Base-by-base conservation (phyloP, 768 basidiomycete species). In the Lactarius pseudohatsudake region DNA sequence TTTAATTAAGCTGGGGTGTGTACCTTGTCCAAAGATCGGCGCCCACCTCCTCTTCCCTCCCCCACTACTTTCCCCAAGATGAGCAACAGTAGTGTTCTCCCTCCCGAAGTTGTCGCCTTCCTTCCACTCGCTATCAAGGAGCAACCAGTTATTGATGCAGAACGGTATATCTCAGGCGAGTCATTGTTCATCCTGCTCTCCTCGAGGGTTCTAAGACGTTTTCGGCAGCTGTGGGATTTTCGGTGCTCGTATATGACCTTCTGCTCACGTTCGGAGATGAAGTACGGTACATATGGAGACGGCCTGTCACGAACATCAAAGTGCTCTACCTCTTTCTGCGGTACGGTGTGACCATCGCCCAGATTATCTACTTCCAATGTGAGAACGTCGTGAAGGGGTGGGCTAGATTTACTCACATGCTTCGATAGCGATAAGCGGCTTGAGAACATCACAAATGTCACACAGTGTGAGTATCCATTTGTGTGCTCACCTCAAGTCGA, bases 221-320 rank as follows among this genome's bases (percentile, higher is more conserved):
- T 47, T 8, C 15, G 13, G 20, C 59, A 80, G 79, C 73, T 22
- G 75, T 70, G 18, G 78, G 76, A 28, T 64, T 79, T 36, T 60
- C 72, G 6, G 69, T 80, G n/a, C 69, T 81, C 4, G 32, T 79
- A 2, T 82, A 81, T 66, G 80, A 83, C 67, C 78, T 82, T 59
- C n/a, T 78, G 16, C 69, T 82, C 32, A 77, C 79, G 6, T 73
- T 81, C 30, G 67, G 68, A 7, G 79, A 81, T 40, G 82, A 83
- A 68, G 74, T 82, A 15, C 64, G 72, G 41, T 75, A 77, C 55
- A 76, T 83, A 18, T 83, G 82, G 81, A 72, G 69, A 26, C 78
- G 79, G 0, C 76, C 74, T 41, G 64, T 72, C 60, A 77, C 77
- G 0, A 71, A 74, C 28, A 72, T 78, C 3, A 83, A 82, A 60